Percentiles rank a stretch among this genome's conserved stretches.
Conservation (phyloP, 305 asterid genomes). For the Salvia sclarea region DNA sequence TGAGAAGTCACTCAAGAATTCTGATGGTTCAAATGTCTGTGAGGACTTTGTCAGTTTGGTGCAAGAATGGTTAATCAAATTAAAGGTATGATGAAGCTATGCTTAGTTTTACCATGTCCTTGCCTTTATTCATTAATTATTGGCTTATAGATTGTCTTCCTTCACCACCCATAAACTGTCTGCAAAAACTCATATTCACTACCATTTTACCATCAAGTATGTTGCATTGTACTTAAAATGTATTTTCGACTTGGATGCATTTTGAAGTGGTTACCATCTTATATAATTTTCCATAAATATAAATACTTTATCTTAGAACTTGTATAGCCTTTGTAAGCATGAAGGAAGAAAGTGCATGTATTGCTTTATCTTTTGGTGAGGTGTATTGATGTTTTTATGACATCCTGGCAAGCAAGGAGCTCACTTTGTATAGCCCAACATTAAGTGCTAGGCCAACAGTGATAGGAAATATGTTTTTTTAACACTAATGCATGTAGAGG, state of each 20-base stretch:
- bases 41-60: constrained; percentile 79
- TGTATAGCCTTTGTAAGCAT: constrained; percentile 13
- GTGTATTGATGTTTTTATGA: constrained; percentile 1
- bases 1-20: constrained; percentile 68
- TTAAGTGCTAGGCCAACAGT: neutral
- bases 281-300: neutral
- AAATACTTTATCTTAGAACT: neutral
- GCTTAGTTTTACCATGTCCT: constrained; percentile 25
- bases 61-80: constrained; percentile 29
- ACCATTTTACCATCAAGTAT: constrained; percentile 1
- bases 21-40: constrained; percentile 66
- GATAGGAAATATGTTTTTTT: neutral
- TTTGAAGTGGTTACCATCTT: neutral
- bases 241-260: constrained; percentile 10
- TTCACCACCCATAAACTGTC: constrained; percentile 9
- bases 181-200: constrained; percentile 20
- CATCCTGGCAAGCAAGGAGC: constrained; percentile 9
- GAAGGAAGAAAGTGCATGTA: constrained; percentile 7
- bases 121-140: constrained; percentile 16
- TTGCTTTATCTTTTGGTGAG: neutral
- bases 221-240: neutral
- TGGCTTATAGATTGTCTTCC: constrained; percentile 11
- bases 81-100: neutral
- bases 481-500: neutral
- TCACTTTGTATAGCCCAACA: neutral